These are phyloP conservation scores for Angomonas deanei DNA, from an alignment of 208 protist species.

Conservation along the genomic window DNA sequence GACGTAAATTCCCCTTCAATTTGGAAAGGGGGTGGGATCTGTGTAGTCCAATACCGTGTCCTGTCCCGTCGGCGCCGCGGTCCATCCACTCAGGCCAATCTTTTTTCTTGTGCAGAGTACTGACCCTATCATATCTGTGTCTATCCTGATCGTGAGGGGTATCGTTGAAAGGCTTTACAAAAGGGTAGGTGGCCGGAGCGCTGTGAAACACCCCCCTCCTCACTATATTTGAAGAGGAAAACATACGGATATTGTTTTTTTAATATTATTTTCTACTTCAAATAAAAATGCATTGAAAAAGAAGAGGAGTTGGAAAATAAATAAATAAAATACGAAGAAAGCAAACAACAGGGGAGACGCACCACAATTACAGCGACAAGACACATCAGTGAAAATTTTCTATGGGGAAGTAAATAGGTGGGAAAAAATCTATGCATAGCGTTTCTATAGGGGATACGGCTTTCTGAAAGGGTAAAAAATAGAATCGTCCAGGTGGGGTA, in stretches of 20 bases:
- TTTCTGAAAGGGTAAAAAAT: slow-evolving; percentile 76
- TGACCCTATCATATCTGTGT: slow-evolving; percentile 43
- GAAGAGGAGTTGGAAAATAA: slow-evolving; percentile 6
- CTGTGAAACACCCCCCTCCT: slow-evolving; percentile 72
- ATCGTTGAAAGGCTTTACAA: slow-evolving; percentile 83
- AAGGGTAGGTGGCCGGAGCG: slow-evolving; percentile 79
- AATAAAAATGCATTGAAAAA: neutral
- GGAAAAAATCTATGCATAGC: neutral
- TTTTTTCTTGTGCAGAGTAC: slow-evolving; percentile 23
- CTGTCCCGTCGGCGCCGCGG: slow-evolving; percentile 76
- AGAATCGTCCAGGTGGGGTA: slow-evolving; percentile 49
- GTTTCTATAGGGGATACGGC: slow-evolving; percentile 21
- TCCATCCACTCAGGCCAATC: slow-evolving; percentile 87
- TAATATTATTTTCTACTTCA: neutral
- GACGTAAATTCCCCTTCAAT: slow-evolving; percentile 69
- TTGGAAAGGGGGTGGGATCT: slow-evolving; percentile 76
- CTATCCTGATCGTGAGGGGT: slow-evolving; percentile 84
- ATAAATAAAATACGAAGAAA: too few species aligned
- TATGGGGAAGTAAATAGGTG: neutral
- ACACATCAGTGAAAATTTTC: too few species aligned
- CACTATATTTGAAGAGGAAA: slow-evolving; percentile 18
- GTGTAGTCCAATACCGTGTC: slow-evolving; percentile 82
- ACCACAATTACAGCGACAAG: too few species aligned
- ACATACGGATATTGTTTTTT: too few species aligned
- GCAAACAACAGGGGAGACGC: too few species aligned